These are phyloP conservation scores for Buddleja alternifolia DNA, from an alignment of 257 asterid species.

Conservation along the genomic window DNA sequence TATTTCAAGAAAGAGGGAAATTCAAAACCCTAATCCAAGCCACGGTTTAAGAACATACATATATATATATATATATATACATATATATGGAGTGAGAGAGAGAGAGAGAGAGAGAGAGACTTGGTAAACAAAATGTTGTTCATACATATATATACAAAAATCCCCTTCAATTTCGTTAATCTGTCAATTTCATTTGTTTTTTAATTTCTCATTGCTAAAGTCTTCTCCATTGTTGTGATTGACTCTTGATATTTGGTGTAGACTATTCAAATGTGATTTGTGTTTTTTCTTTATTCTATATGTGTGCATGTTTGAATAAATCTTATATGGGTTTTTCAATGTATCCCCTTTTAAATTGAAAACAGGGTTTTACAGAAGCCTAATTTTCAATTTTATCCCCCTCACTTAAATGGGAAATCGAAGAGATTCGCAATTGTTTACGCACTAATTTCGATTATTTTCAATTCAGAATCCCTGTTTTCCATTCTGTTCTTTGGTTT, in stretches of 20 bases:
- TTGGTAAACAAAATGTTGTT: conserved; percentile 10
- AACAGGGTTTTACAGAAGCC: too few species aligned
- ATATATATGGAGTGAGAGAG: not conserved
- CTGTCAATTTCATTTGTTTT: not conserved
- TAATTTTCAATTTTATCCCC: too few species aligned
- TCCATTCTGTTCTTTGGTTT: not conserved
- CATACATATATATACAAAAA: conserved; percentile 4
- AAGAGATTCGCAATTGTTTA: too few species aligned
- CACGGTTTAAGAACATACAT: too few species aligned
- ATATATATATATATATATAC: too few species aligned
- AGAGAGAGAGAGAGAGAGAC: conserved; percentile 8
- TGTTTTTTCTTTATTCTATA: not conserved
- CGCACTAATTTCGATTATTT: too few species aligned
- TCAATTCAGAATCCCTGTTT: not conserved
- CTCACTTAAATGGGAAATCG: too few species aligned
- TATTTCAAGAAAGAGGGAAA: conserved; percentile 25
- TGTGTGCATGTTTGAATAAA: not conserved
- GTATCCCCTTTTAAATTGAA: too few species aligned
- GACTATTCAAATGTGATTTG: not conserved
- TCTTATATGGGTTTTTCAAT: not conserved
- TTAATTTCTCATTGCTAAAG: not conserved
- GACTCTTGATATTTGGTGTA: not conserved
- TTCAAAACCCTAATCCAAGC: conserved; percentile 27
- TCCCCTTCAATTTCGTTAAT: conserved; percentile 26
- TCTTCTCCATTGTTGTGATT: conserved; percentile 17